Percentiles rank a stretch among this genome's conserved stretches.
phyloP scores from a whole-genome alignment of 306 rosid genomes.

The Chamaecrista fasciculata region DNA sequence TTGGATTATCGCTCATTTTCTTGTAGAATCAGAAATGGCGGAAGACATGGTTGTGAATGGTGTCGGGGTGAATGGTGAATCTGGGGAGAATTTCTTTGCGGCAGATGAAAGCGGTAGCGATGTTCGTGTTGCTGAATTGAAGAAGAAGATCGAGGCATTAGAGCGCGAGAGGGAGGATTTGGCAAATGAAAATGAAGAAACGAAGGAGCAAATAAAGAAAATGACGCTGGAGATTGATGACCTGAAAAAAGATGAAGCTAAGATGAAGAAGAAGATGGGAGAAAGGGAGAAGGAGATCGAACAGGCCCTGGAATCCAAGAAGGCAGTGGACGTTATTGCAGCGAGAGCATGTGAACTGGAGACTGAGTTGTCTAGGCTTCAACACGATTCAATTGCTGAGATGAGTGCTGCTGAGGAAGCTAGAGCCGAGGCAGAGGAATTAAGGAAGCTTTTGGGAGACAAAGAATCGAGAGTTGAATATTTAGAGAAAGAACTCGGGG shows the following conservation, averaged over 20 bases:
- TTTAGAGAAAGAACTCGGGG: constrained; percentile 58
- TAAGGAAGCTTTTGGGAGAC: constrained; percentile 51
- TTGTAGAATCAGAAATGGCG: constrained; percentile 55
- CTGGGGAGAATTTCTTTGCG: constrained; percentile 3
- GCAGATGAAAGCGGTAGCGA: background rate
- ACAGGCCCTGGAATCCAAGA: constrained; percentile 38
- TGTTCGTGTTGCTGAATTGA: constrained; percentile 25
- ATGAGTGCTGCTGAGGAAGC: constrained; percentile 48
- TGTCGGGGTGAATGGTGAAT: constrained; percentile 28
- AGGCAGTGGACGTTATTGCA: constrained; percentile 46
- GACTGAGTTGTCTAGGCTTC: constrained; percentile 73
- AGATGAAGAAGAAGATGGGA: constrained; percentile 44
- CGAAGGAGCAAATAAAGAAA: constrained; percentile 47
- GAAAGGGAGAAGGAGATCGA: constrained; percentile 52
- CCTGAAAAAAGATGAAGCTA: constrained; percentile 40
- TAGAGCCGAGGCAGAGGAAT: constrained; percentile 37
- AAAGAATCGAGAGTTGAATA: constrained; percentile 47
- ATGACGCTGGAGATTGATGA: constrained; percentile 49
- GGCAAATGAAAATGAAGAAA: constrained; percentile 41
- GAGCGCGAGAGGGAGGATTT: constrained; percentile 56
- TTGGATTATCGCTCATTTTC: background rate
- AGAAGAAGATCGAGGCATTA: constrained; percentile 46
- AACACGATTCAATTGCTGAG: constrained; percentile 56
- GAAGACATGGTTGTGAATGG: constrained; percentile 53
- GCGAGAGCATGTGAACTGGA: constrained; percentile 75